Base-by-base conservation (phyloP, 2,329 filamentous ascomycete species). In the Tolypocladium capitatum region DNA sequence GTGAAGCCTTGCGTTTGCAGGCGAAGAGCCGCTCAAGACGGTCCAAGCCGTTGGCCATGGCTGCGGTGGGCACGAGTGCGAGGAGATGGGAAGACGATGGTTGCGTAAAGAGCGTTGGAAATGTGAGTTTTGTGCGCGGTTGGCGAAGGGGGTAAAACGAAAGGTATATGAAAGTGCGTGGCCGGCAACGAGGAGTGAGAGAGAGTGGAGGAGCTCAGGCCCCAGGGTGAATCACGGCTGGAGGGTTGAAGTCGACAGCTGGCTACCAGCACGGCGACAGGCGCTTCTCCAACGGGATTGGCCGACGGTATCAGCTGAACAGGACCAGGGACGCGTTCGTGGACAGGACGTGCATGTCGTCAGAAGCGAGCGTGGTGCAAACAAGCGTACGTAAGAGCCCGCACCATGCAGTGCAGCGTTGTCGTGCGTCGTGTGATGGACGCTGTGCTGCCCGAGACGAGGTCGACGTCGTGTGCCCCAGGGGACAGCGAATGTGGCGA, bases 11-110 rank as follows among this genome's bases (percentile, higher is more conserved):
- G 47, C 63, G 64, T 56, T 68, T 76, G 47, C 61, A 59, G 47
- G 67, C 67, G 58, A 80, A 78, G 52, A 78, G 65, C 55, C 66
- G 68, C 62, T 78, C 75, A 41, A 79, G 60, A 50, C 65, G 62
- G 48, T 73, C 73, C 40, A 76, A 63, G 13, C 72, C 63, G 55
- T 66, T 70, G 46, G 72, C 65, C 74, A 77, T 75, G 46, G 52
- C 67, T 49, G 49, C n/a, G 28, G 27, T 45, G 30, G 41, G 43
- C n/a, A 51, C 16, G 31, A n/a, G 21, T 18, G 24, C 44, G 36
- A 27, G 10, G 16, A 5, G 18, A 16, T 42, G 20, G 40, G 8
- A 7, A 10, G 20, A 35, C n/a, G 32, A 21, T 2, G 11, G 11
- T 8, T 47, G 28, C 24, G 32, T 31, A 30, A 24, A 27, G 14